Conservation (phyloP, 108 stramenopile species). For the Epithemia pelagica region DNA sequence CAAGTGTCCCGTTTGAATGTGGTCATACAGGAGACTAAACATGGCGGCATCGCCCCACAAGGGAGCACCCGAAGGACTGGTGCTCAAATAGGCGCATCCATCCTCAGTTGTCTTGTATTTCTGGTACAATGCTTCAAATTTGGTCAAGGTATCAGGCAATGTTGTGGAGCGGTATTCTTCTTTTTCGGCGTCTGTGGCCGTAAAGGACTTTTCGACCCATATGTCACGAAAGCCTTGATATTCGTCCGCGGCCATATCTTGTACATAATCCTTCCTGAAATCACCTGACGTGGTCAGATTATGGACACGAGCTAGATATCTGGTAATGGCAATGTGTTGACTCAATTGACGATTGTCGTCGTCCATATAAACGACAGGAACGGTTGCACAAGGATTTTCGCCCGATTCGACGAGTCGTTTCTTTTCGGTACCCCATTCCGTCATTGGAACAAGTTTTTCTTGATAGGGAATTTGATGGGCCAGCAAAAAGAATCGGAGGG, state of each 20-base stretch:
- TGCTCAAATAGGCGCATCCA: no score
- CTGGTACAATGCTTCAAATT: constrained; percentile 1
- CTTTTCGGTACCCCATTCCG: no score
- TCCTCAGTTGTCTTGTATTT: constrained; percentile 8
- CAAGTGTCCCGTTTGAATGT: no score
- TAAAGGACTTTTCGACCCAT: constrained; percentile 1
- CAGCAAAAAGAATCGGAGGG: no score
- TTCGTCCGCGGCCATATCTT: constrained; percentile 11
- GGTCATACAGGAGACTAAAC: no score
- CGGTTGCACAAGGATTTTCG: neutral
- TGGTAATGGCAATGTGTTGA: constrained; percentile 7
- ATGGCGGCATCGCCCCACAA: no score
- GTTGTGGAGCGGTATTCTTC: neutral
- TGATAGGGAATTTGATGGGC: no score
- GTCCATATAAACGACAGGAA: neutral
- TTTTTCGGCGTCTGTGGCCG: neutral
- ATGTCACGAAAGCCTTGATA: constrained; percentile 9
- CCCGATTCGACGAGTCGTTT: no score
- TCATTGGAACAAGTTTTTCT: no score
- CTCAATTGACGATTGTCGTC: no score
- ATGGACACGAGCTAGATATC: constrained; percentile 4
- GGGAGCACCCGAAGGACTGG: no score
- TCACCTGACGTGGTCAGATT: no score
- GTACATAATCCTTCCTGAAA: constrained; percentile 5
- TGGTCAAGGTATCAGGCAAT: neutral